phyloP scores from a whole-genome alignment of 352 stramenopile genomes.

The Thraustotheca clavata region DNA sequence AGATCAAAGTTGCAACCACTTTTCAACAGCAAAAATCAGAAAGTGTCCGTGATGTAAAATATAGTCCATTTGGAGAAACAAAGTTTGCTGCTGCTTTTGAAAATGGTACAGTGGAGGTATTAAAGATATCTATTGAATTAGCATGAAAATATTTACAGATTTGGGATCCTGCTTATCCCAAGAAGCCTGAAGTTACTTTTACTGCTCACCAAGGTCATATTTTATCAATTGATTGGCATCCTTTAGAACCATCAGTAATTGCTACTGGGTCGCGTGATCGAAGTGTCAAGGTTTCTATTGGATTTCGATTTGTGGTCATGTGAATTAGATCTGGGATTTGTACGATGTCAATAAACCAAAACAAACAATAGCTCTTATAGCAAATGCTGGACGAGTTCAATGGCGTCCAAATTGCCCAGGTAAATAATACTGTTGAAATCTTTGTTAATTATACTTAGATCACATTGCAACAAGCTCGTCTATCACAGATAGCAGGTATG shows the following conservation, averaged over 20 bases:
- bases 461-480: constrained; percentile 81
- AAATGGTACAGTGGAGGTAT: constrained; percentile 71
- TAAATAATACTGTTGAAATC: background rate
- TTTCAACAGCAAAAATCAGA: constrained; percentile 78
- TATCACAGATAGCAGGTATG: constrained; percentile 56
- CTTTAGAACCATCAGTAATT: constrained; percentile 47
- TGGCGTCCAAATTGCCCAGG: constrained; percentile 61
- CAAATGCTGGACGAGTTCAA: constrained; percentile 67
- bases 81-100: constrained; percentile 79
- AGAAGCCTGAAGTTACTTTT: constrained; percentile 75
- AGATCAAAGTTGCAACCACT: constrained; percentile 41
- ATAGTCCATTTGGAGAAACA: constrained; percentile 63
- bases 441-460: constrained; percentile 24
- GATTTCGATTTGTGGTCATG: background rate
- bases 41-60: constrained; percentile 73
- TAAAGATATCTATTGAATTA: background rate
- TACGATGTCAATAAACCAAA: constrained; percentile 56
- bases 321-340: constrained; percentile 54
- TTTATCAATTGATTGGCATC: constrained; percentile 78
- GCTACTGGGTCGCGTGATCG: constrained; percentile 76
- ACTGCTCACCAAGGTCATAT: constrained; percentile 81
- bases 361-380: constrained; percentile 82
- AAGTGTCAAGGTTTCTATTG: constrained; percentile 50
- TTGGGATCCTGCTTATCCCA: constrained; percentile 80
- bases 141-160: constrained; percentile 24